phyloP scores from a whole-genome alignment of 75 land plant genomes.

The Pinus tabuliformis region DNA sequence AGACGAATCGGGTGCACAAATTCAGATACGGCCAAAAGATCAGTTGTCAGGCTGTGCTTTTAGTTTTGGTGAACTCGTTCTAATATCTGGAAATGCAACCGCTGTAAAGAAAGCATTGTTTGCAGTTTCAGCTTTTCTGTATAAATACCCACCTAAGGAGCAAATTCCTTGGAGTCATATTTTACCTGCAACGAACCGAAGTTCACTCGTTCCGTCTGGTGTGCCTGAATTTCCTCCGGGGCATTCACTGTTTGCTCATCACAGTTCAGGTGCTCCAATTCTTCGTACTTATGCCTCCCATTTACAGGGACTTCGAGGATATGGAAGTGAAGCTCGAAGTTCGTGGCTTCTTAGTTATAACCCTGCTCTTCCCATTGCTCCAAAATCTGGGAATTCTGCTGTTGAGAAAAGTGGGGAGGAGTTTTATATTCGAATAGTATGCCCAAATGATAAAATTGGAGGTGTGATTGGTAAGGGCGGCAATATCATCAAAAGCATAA shows the following conservation, averaged over 20 bases:
- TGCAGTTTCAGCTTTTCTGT: constrained; percentile 71
- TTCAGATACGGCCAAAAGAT: constrained; percentile 63
- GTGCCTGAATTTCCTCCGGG: constrained; percentile 21
- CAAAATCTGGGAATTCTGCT: constrained; percentile 10
- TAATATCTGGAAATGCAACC: constrained; percentile 62
- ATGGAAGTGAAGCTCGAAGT: constrained; percentile 20
- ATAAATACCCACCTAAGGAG: constrained; percentile 78
- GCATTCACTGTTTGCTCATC: constrained; percentile 16
- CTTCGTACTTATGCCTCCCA: constrained; percentile 10
- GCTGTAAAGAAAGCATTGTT: constrained; percentile 10
- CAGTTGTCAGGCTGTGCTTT: not conserved
- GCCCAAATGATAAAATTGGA: no score
- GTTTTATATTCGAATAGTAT: constrained; percentile 54
- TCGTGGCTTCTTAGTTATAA: constrained; percentile 39
- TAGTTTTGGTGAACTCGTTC: not conserved
- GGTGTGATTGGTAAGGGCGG: no score
- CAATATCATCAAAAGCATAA: no score
- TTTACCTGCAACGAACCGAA: constrained; percentile 24
- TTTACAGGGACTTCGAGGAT: constrained; percentile 16
- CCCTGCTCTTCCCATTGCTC: constrained; percentile 14
- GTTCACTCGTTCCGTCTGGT: constrained; percentile 53
- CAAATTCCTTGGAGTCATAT: constrained; percentile 51
- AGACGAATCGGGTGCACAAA: constrained; percentile 68
- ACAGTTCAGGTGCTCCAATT: constrained; percentile 32
- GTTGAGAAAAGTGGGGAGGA: no score